Evolutionary conservation across 192 early-diverging fungal genomes (phyloP).

Genomic region (Podila epigama): DNA sequence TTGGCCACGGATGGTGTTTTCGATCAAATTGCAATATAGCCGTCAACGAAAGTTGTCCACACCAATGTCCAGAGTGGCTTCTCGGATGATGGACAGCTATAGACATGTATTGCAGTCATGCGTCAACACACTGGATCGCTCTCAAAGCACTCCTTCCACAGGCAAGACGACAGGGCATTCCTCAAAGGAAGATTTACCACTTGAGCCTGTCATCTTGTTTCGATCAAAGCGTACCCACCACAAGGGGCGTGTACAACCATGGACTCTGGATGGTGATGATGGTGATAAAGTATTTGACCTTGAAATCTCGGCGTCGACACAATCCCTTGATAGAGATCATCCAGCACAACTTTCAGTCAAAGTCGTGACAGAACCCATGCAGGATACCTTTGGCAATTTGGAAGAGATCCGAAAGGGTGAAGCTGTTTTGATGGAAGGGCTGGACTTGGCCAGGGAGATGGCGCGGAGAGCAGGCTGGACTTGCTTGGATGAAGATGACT

Average conservation of each 20-base stretch:
- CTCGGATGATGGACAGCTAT: not conserved
- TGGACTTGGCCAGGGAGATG: constrained; percentile 28
- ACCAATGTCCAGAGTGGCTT: not conserved
- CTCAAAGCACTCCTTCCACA: too few relatives aligned
- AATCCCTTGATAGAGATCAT: not conserved
- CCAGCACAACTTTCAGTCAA: constrained; percentile 22
- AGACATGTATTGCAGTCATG: not conserved
- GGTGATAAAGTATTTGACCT: constrained; percentile 4
- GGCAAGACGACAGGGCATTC: too few relatives aligned
- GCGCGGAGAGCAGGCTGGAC: constrained; percentile 28
- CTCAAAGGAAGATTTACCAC: not conserved
- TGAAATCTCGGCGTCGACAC: constrained; percentile 25
- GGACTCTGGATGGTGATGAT: not conserved
- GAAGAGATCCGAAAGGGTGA: constrained; percentile 39
- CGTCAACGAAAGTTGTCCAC: constrained; percentile 3
- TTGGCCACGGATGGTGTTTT: constrained; percentile 25
- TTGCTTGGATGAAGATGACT: constrained; percentile 37
- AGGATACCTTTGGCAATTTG: constrained; percentile 24
- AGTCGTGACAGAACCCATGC: constrained; percentile 23
- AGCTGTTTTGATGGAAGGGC: constrained; percentile 35
- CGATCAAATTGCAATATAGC: constrained; percentile 35
- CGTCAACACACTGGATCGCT: too few relatives aligned
- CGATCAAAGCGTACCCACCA: constrained; percentile 8
- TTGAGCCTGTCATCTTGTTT: constrained; percentile 16
- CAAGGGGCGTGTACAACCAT: constrained; percentile 11